These are phyloP conservation scores for Phialophora verrucosa DNA, from an alignment of 2,329 filamentous ascomycete genomes.

Conservation along the genomic window DNA sequence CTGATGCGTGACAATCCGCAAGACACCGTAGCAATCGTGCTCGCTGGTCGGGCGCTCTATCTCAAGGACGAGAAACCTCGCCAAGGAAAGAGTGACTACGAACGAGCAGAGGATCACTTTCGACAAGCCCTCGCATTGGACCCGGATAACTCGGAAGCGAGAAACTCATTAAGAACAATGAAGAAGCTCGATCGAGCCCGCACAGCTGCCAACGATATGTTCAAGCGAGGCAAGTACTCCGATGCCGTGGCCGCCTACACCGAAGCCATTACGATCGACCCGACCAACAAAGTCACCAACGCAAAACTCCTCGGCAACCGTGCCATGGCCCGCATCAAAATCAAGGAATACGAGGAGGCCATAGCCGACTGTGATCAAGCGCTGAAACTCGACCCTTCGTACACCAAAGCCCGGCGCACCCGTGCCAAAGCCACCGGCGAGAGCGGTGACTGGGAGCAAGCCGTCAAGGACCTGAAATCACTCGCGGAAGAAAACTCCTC, in stretches of 20 bases:
- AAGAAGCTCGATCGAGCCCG: constrained; percentile 94
- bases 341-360: constrained; percentile 82
- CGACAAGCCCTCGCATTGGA: constrained; percentile 87
- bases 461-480: constrained; percentile 84
- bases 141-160: constrained; percentile 85
- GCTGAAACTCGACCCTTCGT: constrained; percentile 78
- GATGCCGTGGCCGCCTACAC: constrained; percentile 84
- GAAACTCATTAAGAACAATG: constrained; percentile 86
- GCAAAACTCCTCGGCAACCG: constrained; percentile 94
- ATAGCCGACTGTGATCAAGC: constrained; percentile 86
- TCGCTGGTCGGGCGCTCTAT: constrained; percentile 86
- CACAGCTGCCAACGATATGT: constrained; percentile 87
- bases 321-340: constrained; percentile 76
- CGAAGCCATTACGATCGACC: constrained; percentile 81
- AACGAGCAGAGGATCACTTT: constrained; percentile 92
- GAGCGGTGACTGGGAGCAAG: constrained; percentile 89
- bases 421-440: constrained; percentile 88
- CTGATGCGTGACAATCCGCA: constrained; percentile 84
- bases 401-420: constrained; percentile 90
- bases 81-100: constrained; percentile 47
- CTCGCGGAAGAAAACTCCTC: constrained; percentile 82
- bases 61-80: constrained; percentile 79
- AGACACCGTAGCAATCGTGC: constrained; percentile 90
- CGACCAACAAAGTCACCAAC: constrained; percentile 87
- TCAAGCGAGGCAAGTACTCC: constrained; percentile 82